A percentile compares a stretch with the other conserved stretches of the same genome.
Conservation (phyloP, 208 protist species). For the Crithidia mellificae region DNA sequence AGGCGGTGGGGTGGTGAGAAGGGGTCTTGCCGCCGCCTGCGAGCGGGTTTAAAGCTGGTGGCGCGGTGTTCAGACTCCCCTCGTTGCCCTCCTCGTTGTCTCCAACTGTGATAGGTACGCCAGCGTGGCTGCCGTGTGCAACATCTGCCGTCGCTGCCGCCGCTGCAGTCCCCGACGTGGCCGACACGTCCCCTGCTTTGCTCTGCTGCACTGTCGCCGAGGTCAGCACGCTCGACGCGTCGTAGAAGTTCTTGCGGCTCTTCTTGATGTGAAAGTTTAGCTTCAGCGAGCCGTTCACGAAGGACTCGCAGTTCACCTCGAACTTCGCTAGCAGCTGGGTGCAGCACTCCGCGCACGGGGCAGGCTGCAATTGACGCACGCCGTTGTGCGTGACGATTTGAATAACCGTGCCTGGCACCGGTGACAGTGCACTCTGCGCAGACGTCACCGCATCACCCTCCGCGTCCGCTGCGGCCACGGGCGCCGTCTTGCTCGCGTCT, state of each 20-base stretch:
- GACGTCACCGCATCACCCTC: neutral
- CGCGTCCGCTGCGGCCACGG: neutral
- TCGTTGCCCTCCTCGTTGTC: neutral
- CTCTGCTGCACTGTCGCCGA: constrained; percentile 32
- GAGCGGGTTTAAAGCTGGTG: neutral
- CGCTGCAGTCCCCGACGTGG: neutral
- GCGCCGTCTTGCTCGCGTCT: neutral
- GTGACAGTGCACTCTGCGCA: constrained; percentile 2
- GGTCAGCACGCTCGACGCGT: constrained; percentile 52
- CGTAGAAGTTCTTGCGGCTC: constrained; percentile 78
- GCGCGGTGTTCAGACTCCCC: neutral
- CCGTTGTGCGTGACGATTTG: constrained; percentile 55
- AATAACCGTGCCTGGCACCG: constrained; percentile 25
- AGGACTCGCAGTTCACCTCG: constrained; percentile 44
- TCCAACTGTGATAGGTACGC: neutral
- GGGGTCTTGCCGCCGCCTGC: neutral
- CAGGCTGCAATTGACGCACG: constrained; percentile 42
- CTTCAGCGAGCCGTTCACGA: constrained; percentile 59
- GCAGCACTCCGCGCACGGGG: constrained; percentile 48
- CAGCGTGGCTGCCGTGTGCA: neutral
- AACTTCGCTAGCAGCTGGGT: constrained; percentile 37
- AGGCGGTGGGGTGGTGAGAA: neutral
- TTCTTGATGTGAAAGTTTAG: constrained; percentile 71
- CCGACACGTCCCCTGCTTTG: neutral
- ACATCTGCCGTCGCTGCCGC: no score